Conservation (phyloP, 768 basidiomycete genomes). For the Psilocybe cyanescens region DNA sequence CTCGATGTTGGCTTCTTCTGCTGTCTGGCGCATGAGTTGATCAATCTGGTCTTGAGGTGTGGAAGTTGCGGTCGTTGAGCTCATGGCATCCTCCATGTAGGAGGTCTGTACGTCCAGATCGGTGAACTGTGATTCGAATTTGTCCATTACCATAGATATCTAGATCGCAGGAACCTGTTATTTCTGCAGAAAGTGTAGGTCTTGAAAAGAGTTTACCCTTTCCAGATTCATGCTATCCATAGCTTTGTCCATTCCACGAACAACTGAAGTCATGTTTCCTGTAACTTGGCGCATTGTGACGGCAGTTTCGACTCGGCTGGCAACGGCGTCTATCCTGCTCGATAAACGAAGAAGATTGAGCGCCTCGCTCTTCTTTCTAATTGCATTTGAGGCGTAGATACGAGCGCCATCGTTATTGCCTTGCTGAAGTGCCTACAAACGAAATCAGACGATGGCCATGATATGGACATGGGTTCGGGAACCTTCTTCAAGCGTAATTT, state of each 20-base stretch:
- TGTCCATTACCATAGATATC: conserved; percentile 99
- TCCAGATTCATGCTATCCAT: conserved; percentile 99
- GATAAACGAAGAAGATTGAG: conserved; percentile 89
- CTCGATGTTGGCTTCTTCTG: conserved; percentile 97
- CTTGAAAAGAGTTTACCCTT: conserved; percentile 56
- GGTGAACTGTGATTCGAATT: conserved; percentile 94
- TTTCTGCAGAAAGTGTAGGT: neutral
- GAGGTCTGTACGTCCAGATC: conserved; percentile 98
- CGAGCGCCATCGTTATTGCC: conserved; percentile 96
- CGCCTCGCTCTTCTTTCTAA: conserved; percentile 95
- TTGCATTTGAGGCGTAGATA: conserved; percentile 98
- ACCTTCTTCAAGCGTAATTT: conserved; percentile 95
- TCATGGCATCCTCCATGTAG: conserved; percentile 98
- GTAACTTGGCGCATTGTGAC: conserved; percentile 98
- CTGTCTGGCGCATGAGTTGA: conserved; percentile 86
- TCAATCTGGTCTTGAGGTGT: conserved; percentile 99
- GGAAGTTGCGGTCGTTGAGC: conserved; percentile 86
- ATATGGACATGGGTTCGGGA: neutral
- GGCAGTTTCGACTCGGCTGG: conserved; percentile 95
- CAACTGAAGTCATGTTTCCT: conserved; percentile 95
- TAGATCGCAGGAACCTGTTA: conserved; percentile 32
- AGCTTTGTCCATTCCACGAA: conserved; percentile 97
- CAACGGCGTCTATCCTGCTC: conserved; percentile 95
- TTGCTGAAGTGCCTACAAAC: conserved; percentile 85
- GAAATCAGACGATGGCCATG: neutral